phyloP scores from a whole-genome alignment of 129 eudicot species.

The Flaveria bidentis region DNA sequence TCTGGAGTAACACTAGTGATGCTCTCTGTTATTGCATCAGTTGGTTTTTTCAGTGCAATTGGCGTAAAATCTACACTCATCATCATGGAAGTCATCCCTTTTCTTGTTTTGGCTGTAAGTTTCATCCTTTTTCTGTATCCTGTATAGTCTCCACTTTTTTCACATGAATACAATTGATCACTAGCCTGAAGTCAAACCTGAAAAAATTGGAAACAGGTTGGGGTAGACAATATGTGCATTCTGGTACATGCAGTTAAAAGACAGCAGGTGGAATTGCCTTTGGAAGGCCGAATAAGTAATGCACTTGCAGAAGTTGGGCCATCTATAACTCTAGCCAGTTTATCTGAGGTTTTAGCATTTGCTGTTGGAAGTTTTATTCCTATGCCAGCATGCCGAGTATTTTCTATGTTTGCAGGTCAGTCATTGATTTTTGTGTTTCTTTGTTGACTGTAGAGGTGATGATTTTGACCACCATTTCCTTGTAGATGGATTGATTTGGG shows the following conservation, averaged over 20 bases:
- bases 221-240: slow-evolving; percentile 99
- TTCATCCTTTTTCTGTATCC: slow-evolving; percentile 16
- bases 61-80: slow-evolving; percentile 98
- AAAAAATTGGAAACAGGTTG: slow-evolving; percentile 59
- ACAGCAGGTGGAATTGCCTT: slow-evolving; percentile 72
- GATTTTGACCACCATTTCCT: neutral
- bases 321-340: slow-evolving; percentile 95
- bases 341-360: slow-evolving; percentile 90
- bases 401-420: slow-evolving; percentile 99
- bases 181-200: slow-evolving; percentile 9
- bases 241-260: slow-evolving; percentile 92
- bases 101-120: slow-evolving; percentile 98
- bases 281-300: slow-evolving; percentile 89
- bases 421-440: neutral
- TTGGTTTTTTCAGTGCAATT: slow-evolving; percentile 93
- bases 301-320: slow-evolving; percentile 99
- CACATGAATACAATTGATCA: slow-evolving; percentile 1
- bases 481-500: neutral
- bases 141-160: neutral
- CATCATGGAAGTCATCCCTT: slow-evolving; percentile 99
- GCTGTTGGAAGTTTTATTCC: slow-evolving; percentile 99
- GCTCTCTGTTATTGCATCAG: slow-evolving; percentile 97
- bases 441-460: neutral
- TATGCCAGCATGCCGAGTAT: slow-evolving; percentile 98
- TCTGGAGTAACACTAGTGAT: slow-evolving; percentile 92